Evolutionary conservation across 192 early-diverging fungal genomes (phyloP).

Genomic region (Geranomyces michiganensis): DNA sequence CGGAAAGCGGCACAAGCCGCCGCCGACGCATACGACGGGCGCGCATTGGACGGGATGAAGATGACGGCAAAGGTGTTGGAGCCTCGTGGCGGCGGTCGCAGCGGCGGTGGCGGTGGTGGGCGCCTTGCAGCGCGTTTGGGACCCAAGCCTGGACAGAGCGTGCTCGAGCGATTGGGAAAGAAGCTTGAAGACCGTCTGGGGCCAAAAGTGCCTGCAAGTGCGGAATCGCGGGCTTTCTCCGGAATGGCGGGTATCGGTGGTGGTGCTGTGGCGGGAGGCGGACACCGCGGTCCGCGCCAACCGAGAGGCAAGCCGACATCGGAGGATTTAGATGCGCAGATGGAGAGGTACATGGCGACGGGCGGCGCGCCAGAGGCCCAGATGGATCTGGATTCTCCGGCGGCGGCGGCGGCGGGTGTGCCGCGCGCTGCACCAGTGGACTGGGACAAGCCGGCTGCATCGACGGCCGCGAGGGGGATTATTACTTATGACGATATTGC

Average conservation of each 20-base stretch:
- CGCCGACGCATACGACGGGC: conserved; percentile 20
- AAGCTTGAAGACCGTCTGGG: conserved; percentile 29
- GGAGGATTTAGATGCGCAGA: conserved; percentile 25
- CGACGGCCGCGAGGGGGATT: neutral
- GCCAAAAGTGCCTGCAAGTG: neutral
- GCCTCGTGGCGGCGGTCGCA: neutral
- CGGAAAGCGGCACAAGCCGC: conserved; percentile 13
- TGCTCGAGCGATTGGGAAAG: conserved; percentile 22
- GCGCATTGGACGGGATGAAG: conserved; percentile 28
- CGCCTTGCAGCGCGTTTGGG: conserved; percentile 14
- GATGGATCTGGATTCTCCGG: neutral
- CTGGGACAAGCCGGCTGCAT: conserved; percentile 15
- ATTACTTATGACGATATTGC: conserved; percentile 30
- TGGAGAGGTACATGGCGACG: conserved; percentile 28
- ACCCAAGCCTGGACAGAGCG: conserved; percentile 19
- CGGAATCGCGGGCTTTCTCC: too few relatives aligned
- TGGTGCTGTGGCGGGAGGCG: conserved; percentile 5
- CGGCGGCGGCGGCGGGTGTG: neutral
- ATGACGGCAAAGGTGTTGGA: conserved; percentile 12
- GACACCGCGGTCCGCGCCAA: neutral
- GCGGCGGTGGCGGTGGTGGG: neutral
- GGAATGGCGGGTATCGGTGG: neutral
- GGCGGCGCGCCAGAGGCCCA: conserved; percentile 14
- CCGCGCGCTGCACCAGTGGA: conserved; percentile 4
- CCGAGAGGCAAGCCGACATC: neutral